Evolutionary conservation across 768 basidiomycete species (phyloP), one percentile per base, ranked within the genome.

Genomic region (Boletellus emodensis): DNA sequence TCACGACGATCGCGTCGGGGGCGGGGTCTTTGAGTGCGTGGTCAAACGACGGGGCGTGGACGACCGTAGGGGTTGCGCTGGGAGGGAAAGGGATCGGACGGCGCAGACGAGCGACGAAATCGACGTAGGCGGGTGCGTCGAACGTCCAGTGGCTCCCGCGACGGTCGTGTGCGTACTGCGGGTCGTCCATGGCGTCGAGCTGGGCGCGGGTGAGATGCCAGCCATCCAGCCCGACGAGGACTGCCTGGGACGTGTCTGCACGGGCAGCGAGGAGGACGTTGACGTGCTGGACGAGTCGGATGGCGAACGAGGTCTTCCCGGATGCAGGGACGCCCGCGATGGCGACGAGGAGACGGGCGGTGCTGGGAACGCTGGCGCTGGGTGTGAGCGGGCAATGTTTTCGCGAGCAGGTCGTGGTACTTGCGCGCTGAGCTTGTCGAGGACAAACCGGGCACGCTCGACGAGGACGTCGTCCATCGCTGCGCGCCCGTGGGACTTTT

Each of bases 101-200:
- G 17, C 81, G 79, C 9, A 96, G 70, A 12, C 72, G 63, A 14
- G 68, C 69, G 12, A 94, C 70, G 58, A 94, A 94, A 0, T 73
- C 60, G 47, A 83, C 77, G 66, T 93, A 96, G 22, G 75, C 73
- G n/a, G 65, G 56, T 6, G 80, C 83, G 57, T 96, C 85, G 61
- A 97, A 97, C 2, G 94, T 96, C 87, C 92, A 95, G 57, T 93
- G 88, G 13, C 78, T 84, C 3, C 94, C 94, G 18, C 94, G 80
- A 40, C 90, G 69, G 51, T 85, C 85, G 57, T 87, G 82, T 0
- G 94, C 92, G 36, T 83, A 77, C 46, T 78, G 74, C 0, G 93
- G 85, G 64, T 96, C 83, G 13, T 82, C 80, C 62, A 94, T 78
- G 18, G 71, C 62, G 60, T 90, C 90, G 24, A 98, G 80, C 55